A percentile compares a stretch with the other conserved stretches of the same genome.
Conservation (phyloP, 2,329 filamentous ascomycete species). For the Dactylella cylindrospora region DNA sequence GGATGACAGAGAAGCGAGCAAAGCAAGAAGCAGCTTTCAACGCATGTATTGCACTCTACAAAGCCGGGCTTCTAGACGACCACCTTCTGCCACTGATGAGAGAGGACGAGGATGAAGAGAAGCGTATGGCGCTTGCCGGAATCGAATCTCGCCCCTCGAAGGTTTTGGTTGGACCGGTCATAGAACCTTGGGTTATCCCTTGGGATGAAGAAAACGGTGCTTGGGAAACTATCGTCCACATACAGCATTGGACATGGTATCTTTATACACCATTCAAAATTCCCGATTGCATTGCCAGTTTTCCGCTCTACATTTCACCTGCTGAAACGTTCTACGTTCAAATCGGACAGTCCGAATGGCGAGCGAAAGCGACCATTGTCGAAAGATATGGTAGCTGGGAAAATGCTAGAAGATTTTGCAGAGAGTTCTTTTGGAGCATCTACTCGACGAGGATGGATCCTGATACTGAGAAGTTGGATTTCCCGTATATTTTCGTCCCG, state of each 20-base stretch:
- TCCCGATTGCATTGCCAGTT: slow-evolving; percentile 38
- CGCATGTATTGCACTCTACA: slow-evolving; percentile 70
- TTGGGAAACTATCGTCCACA: slow-evolving; percentile 32
- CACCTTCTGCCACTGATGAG: slow-evolving; percentile 68
- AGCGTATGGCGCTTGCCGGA: slow-evolving; percentile 37
- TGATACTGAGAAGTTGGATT: too few species aligned
- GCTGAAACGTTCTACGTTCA: neutral
- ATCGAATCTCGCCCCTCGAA: slow-evolving; percentile 45
- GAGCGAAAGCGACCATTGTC: neutral
- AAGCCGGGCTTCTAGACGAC: slow-evolving; percentile 72
- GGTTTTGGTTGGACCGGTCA: slow-evolving; percentile 35
- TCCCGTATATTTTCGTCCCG: too few species aligned
- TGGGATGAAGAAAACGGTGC: slow-evolving; percentile 30
- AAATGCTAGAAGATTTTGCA: neutral
- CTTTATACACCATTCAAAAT: slow-evolving; percentile 43
- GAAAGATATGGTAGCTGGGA: neutral
- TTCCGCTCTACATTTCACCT: slow-evolving; percentile 20
- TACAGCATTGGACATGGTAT: slow-evolving; percentile 45
- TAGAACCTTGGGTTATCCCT: slow-evolving; percentile 46
- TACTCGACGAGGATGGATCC: neutral
- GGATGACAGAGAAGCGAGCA: slow-evolving; percentile 71
- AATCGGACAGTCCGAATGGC: neutral
- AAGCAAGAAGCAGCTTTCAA: slow-evolving; percentile 80
- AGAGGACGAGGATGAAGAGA: slow-evolving; percentile 50
- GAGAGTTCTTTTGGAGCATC: neutral